A percentile compares a stretch with the other conserved stretches of the same genome.
These are phyloP conservation scores for Fusarium siculi DNA, from an alignment of 2,329 filamentous ascomycete species.

Conservation along the genomic window DNA sequence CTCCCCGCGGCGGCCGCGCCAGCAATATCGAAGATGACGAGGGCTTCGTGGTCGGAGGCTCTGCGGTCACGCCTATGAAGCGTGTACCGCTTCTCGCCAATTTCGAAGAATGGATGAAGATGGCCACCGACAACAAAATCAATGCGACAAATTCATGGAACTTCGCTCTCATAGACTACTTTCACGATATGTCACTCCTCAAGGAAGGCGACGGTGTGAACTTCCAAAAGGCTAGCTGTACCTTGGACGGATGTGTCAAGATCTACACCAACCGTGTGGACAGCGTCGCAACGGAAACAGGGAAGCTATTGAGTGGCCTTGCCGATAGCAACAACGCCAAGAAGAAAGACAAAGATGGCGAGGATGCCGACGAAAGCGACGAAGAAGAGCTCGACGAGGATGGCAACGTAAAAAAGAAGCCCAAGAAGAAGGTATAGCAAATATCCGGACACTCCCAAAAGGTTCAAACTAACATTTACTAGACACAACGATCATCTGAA, in stretches of 20 bases:
- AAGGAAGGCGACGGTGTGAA: constrained; percentile 98
- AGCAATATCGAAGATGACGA: constrained; percentile 62
- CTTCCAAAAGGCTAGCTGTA: constrained; percentile 98
- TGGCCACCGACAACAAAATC: constrained; percentile 99
- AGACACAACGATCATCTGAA: constrained; percentile 83
- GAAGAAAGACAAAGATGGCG: constrained; percentile 73
- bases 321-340: constrained; percentile 87
- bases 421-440: constrained; percentile 76
- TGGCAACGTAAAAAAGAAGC: constrained; percentile 68
- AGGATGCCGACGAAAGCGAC: constrained; percentile 75
- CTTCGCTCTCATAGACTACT: constrained; percentile 99
- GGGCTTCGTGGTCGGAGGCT: constrained; percentile 74
- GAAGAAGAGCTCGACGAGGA: constrained; percentile 72
- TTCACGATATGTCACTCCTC: constrained; percentile 97
- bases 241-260: constrained; percentile 96
- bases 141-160: constrained; percentile 99
- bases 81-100: constrained; percentile 95
- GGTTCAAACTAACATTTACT: constrained; percentile 19
- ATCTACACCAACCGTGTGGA: constrained; percentile 99
- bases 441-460: background rate
- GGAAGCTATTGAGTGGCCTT: constrained; percentile 91
- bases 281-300: constrained; percentile 96
- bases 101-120: constrained; percentile 99
- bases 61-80: constrained; percentile 92
- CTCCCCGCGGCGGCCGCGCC: constrained; percentile 56